These are phyloP conservation scores for Blastobotrys illinoisensis DNA, from an alignment of 1,139 yeast species.

Conservation along the genomic window DNA sequence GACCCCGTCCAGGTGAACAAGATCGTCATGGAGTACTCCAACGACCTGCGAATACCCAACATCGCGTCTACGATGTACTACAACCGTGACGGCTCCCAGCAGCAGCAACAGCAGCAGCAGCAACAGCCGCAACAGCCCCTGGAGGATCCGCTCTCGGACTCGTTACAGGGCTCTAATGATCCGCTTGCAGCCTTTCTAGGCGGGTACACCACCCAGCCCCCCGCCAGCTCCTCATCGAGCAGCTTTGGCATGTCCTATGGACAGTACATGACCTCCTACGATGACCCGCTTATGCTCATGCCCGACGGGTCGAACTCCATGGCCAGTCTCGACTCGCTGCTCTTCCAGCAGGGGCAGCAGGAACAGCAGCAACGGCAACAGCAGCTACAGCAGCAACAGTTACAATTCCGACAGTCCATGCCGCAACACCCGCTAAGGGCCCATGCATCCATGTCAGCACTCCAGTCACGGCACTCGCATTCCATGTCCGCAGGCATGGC, in stretches of 20 bases:
- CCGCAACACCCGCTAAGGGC: constrained; percentile 7
- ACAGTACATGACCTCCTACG: constrained; percentile 5
- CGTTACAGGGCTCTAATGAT: neutral
- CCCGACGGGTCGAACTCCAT: constrained; percentile 6
- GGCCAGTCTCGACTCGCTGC: constrained; percentile 5
- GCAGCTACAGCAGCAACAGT: constrained; percentile 4
- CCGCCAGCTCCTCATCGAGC: neutral
- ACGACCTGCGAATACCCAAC: neutral
- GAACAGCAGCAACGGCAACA: constrained; percentile 2
- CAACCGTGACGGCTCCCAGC: neutral
- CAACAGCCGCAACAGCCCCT: neutral
- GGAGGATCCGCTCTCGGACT: neutral
- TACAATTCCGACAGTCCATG: constrained; percentile 3
- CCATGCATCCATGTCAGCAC: constrained; percentile 4
- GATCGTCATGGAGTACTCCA: neutral
- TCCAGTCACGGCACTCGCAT: neutral
- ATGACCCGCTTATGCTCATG: constrained; percentile 3
- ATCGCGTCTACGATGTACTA: neutral
- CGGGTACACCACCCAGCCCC: neutral
- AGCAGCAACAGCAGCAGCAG: neutral
- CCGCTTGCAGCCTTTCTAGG: neutral
- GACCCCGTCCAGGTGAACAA: neutral
- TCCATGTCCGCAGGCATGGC: constrained; percentile 1
- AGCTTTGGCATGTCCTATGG: neutral
- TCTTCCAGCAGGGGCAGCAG: constrained; percentile 5